Evolutionary conservation across 345 rosid species (phyloP).

Genomic region (Cardamine resedifolia): DNA sequence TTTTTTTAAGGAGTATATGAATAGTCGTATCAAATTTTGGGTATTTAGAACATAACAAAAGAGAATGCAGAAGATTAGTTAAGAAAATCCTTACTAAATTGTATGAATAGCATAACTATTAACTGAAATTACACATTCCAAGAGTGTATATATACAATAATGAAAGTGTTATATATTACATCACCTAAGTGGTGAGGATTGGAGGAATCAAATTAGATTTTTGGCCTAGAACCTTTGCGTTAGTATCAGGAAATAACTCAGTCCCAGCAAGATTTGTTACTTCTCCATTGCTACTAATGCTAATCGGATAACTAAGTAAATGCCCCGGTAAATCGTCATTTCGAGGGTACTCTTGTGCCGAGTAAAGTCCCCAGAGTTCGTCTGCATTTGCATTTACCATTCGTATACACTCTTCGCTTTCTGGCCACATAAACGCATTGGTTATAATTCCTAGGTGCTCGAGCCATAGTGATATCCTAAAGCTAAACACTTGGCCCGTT

Average conservation of each 20-base stretch:
- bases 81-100: neutral
- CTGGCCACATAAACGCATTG: slow-evolving; percentile 35
- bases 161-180: slow-evolving; percentile 4
- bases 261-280: slow-evolving; percentile 42
- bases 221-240: slow-evolving; percentile 57
- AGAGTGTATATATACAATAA: neutral
- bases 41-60: neutral
- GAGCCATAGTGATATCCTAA: slow-evolving; percentile 66
- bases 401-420: slow-evolving; percentile 41
- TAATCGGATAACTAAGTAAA: slow-evolving; percentile 67
- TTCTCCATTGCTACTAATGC: slow-evolving; percentile 42
- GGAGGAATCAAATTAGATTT: slow-evolving; percentile 54
- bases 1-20: neutral
- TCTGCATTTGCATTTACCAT: slow-evolving; percentile 44
- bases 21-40: no score
- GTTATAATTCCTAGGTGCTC: slow-evolving; percentile 49
- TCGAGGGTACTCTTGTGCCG: slow-evolving; percentile 19
- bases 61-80: neutral
- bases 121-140: neutral
- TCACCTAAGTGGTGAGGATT: slow-evolving; percentile 58
- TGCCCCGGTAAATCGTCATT: slow-evolving; percentile 46
- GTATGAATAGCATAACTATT: neutral
- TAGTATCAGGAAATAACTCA: slow-evolving; percentile 68
- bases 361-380: slow-evolving; percentile 47
- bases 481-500: slow-evolving; percentile 52